Conservation (phyloP, 257 asterid species). For the Scutellaria galericulata region DNA sequence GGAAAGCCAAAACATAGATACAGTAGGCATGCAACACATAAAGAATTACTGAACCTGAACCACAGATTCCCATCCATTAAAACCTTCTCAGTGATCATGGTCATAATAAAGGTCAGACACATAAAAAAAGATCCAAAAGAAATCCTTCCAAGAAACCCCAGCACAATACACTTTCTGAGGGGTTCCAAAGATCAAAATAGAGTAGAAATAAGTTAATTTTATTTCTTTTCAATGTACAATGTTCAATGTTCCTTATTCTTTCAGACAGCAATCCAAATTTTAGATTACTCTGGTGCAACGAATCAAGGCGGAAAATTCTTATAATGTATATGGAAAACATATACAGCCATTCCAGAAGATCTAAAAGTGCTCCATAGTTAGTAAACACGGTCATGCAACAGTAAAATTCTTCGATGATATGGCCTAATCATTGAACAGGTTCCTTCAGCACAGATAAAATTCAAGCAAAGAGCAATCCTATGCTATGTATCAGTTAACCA, state of each 20-base stretch:
- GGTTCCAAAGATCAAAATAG: constrained; percentile 3
- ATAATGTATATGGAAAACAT: background rate
- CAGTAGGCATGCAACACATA: background rate
- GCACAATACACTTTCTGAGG: background rate
- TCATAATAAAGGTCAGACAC: background rate
- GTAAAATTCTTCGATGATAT: background rate
- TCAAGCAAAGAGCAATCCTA: background rate
- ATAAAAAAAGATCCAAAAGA: background rate
- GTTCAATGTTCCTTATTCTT: background rate
- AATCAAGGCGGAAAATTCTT: constrained; percentile 4
- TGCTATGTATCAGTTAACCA: background rate
- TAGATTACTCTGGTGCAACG: background rate
- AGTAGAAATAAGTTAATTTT: background rate
- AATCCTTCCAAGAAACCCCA: background rate
- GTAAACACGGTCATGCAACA: background rate
- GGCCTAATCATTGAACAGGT: background rate
- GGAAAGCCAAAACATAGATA: background rate
- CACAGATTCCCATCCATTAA: background rate
- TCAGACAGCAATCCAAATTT: constrained; percentile 2
- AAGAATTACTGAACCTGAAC: background rate
- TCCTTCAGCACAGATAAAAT: background rate
- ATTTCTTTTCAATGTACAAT: background rate
- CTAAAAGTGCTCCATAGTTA: background rate
- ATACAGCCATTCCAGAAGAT: background rate
- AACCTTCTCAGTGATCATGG: background rate